phyloP scores from a whole-genome alignment of 192 early-diverging fungal genomes.

The Tieghemiomyces parasiticus region DNA sequence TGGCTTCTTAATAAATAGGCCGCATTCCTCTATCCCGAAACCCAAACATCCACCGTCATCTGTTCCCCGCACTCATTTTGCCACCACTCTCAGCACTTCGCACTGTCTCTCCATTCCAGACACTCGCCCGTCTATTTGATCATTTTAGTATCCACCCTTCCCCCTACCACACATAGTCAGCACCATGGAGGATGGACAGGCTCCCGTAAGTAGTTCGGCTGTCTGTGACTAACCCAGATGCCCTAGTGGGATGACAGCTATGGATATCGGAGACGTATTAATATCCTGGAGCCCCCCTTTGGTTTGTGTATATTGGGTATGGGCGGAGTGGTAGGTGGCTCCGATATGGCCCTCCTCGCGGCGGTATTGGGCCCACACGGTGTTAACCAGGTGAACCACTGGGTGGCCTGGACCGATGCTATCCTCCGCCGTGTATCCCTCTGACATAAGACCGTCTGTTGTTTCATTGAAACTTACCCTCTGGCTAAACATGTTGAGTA shows the following conservation, averaged over 20 bases:
- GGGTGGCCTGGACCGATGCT: background rate
- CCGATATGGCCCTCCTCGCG: background rate
- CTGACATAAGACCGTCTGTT: background rate
- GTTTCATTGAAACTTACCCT: too few relatives aligned
- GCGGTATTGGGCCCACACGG: background rate
- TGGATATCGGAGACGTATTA: background rate
- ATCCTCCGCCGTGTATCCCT: background rate
- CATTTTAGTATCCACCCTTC: too few relatives aligned
- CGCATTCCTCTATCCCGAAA: too few relatives aligned
- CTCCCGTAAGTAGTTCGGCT: constrained; percentile 6
- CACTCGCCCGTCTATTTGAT: too few relatives aligned
- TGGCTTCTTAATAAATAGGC: too few relatives aligned
- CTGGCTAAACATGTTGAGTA: background rate
- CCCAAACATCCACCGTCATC: too few relatives aligned
- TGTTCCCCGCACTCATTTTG: too few relatives aligned
- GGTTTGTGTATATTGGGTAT: background rate
- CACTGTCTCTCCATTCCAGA: too few relatives aligned
- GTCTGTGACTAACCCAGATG: background rate
- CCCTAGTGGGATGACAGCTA: background rate
- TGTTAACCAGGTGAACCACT: background rate
- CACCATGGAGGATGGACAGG: constrained; percentile 11
- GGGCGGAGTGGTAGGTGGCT: background rate
- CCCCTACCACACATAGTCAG: background rate
- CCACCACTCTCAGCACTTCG: too few relatives aligned
- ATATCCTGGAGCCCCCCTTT: background rate